Conservation (phyloP, 2,329 filamentous ascomycete genomes). For the Aureobasidium sp. region DNA sequence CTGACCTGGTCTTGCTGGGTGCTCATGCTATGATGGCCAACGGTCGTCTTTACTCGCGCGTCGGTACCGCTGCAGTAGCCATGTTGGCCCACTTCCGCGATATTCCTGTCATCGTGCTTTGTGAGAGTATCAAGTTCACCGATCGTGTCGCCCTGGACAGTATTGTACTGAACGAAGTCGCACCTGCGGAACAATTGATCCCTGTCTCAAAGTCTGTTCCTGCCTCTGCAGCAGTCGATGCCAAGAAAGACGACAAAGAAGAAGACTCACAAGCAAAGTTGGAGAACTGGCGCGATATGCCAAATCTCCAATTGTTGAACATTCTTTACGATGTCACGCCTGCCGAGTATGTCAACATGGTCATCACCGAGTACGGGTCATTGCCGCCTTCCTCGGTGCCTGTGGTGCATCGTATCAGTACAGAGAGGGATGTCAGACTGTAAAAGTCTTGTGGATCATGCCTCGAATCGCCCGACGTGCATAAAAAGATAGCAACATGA, state of each 20-base stretch:
- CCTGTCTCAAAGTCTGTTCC: conserved; percentile 12
- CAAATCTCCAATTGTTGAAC: conserved; percentile 57
- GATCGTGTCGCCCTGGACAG: conserved; percentile 84
- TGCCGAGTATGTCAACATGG: conserved; percentile 76
- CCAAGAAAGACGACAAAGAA: conserved; percentile 26
- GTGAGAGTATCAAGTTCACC: conserved; percentile 93
- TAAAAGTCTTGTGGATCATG: background rate
- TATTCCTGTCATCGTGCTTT: conserved; percentile 79
- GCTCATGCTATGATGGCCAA: conserved; percentile 96
- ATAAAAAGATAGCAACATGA: conserved; percentile 1
- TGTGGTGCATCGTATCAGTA: conserved; percentile 57
- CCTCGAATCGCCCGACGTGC: background rate
- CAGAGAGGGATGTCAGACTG: conserved; percentile 25
- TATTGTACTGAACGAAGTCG: conserved; percentile 90
- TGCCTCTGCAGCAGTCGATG: background rate
- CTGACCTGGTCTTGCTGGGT: conserved; percentile 71
- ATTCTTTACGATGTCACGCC: conserved; percentile 90
- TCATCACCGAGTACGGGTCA: conserved; percentile 86
- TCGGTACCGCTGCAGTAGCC: conserved; percentile 80
- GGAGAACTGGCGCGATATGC: conserved; percentile 51
- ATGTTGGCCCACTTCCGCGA: conserved; percentile 70
- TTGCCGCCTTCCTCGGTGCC: conserved; percentile 82
- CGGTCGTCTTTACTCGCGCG: conserved; percentile 78
- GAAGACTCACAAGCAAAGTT: conserved; percentile 30
- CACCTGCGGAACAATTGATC: conserved; percentile 60